phyloP scores from a whole-genome alignment of 257 asterid species.

The Lycium barbarum region DNA sequence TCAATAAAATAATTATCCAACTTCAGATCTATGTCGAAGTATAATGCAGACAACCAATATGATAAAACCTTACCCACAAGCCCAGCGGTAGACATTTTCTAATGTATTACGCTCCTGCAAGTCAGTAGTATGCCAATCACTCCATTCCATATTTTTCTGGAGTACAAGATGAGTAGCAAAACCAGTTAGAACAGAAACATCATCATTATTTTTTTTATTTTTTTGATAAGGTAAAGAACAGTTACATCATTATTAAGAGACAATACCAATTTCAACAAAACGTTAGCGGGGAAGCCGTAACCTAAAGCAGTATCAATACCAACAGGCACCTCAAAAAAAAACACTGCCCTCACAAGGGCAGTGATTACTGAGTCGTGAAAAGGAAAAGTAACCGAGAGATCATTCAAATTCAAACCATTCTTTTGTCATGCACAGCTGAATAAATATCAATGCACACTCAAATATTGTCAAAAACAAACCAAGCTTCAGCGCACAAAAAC shows the following conservation, averaged over 20 bases:
- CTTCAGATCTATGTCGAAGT: background rate
- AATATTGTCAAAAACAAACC: background rate
- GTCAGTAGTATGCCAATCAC: constrained; percentile 72
- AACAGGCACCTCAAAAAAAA: background rate
- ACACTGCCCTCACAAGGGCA: background rate
- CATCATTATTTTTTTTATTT: too few species aligned
- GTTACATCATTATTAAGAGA: constrained; percentile 2
- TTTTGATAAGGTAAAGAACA: background rate
- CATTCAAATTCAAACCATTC: background rate
- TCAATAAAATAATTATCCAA: background rate
- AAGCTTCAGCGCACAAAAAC: background rate
- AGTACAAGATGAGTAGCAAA: constrained; percentile 26
- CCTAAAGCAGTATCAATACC: background rate
- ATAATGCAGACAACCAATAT: constrained; percentile 20
- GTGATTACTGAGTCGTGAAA: background rate
- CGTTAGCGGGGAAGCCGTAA: background rate
- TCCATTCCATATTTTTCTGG: constrained; percentile 82
- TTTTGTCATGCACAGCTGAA: background rate
- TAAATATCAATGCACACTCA: background rate
- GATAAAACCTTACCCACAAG: constrained; percentile 80
- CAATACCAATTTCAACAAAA: background rate
- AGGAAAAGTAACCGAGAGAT: background rate
- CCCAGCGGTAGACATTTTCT: constrained; percentile 87
- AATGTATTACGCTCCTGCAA: constrained; percentile 78
- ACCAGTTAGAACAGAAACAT: constrained; percentile 11